Conservation (phyloP, 345 rosid species). For the Ailanthus altissimus region DNA sequence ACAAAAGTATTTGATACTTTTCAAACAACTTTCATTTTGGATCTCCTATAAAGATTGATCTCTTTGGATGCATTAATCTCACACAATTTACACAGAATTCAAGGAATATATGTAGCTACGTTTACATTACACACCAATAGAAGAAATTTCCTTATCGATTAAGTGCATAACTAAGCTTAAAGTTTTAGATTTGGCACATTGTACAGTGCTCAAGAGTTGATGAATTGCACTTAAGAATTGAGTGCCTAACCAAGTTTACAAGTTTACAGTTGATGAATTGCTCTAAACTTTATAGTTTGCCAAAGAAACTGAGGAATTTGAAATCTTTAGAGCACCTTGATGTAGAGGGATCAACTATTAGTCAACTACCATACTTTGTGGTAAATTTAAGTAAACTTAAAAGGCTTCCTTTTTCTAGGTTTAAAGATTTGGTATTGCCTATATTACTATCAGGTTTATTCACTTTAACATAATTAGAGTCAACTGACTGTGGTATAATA, state of each 20-base stretch:
- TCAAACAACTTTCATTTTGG: neutral
- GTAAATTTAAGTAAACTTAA: neutral
- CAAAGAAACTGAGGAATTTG: neutral
- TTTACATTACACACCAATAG: neutral
- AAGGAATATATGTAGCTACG: neutral
- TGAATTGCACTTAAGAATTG: neutral
- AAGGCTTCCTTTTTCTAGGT: neutral
- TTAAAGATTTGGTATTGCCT: neutral
- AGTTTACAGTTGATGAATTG: neutral
- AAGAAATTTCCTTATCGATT: conserved; percentile 14
- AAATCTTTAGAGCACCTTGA: neutral
- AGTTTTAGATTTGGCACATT: neutral
- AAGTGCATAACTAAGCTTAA: neutral
- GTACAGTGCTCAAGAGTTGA: conserved; percentile 20
- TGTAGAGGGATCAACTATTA: neutral
- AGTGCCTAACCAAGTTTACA: neutral
- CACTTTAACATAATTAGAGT: neutral
- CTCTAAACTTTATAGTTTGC: conserved; percentile 7
- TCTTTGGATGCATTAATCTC: conserved; percentile 8
- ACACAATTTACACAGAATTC: neutral
- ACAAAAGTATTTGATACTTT: conserved; percentile 5
- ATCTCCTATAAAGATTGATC: neutral
- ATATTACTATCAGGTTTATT: neutral
- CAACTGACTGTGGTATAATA: neutral
- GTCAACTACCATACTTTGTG: neutral